Percentiles rank a stretch among this genome's conserved stretches.
These are phyloP conservation scores for Brettanomyces anomalus DNA, from an alignment of 805 yeast genomes.

Conservation along the genomic window DNA sequence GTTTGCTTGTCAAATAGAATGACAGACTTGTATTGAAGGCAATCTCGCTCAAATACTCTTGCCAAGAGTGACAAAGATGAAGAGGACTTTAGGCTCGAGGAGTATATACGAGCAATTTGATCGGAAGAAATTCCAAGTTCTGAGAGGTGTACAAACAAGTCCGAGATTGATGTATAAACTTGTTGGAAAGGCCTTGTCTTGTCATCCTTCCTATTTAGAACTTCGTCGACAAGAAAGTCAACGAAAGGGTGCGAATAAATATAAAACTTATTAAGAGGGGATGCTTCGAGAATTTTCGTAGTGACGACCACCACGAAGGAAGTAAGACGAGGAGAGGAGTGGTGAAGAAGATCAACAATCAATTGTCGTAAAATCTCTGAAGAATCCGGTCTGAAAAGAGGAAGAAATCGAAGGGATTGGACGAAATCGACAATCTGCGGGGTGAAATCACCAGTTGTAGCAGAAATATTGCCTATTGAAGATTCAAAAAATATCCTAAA, in stretches of 20 bases:
- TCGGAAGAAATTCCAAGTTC: constrained; percentile 5
- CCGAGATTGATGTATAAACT: not conserved
- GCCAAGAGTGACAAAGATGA: not conserved
- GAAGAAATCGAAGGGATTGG: constrained; percentile 4
- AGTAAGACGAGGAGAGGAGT: constrained; percentile 1
- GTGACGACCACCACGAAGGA: constrained; percentile 9
- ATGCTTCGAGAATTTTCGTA: constrained; percentile 9
- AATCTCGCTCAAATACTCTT: no score
- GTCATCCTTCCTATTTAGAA: not conserved
- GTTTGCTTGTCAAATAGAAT: not conserved
- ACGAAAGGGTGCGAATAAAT: constrained; percentile 7
- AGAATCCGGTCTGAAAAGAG: constrained; percentile 4
- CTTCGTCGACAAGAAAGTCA: not conserved
- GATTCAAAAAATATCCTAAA: no score
- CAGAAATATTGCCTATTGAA: no score
- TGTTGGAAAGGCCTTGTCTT: no score
- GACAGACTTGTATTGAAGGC: not conserved
- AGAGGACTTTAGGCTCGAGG: constrained; percentile 3
- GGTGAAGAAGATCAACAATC: not conserved
- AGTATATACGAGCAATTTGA: constrained; percentile 9
- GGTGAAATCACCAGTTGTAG: constrained; percentile 1
- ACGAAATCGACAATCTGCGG: constrained; percentile 5
- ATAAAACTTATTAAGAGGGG: constrained; percentile 14
- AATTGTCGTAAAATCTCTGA: constrained; percentile 2
- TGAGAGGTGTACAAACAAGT: not conserved